Evolutionary conservation across 2,329 filamentous ascomycete genomes (phyloP).

Genomic region (Pseudopithomyces maydicus): DNA sequence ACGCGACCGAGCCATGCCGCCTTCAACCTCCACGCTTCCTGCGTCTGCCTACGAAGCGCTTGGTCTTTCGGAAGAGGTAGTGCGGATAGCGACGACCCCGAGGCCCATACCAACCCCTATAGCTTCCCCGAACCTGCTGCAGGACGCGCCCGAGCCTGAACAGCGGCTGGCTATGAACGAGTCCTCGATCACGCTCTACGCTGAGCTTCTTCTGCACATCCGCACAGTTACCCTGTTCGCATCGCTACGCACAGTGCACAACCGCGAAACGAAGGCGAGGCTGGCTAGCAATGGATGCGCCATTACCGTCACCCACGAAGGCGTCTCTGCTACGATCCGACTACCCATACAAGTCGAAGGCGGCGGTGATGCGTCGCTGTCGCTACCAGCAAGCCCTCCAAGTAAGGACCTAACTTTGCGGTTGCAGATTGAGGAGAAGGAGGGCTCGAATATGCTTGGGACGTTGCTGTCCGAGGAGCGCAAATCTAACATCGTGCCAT

Average conservation of each 20-base stretch:
- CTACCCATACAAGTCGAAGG: conserved; percentile 54
- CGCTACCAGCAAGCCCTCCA: conserved; percentile 53
- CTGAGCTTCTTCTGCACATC: conserved; percentile 65
- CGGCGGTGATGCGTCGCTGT: conserved; percentile 53
- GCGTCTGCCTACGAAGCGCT: conserved; percentile 43
- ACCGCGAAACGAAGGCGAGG: conserved; percentile 49
- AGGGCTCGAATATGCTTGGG: conserved; percentile 35
- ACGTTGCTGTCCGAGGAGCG: conserved; percentile 35
- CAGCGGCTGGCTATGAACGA: conserved; percentile 35
- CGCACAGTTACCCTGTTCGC: conserved; percentile 64
- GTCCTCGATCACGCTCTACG: conserved; percentile 54
- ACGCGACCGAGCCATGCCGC: conserved; percentile 36
- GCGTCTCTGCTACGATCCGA: conserved; percentile 49
- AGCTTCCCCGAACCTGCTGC: conserved; percentile 38
- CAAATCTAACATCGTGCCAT: conserved; percentile 48
- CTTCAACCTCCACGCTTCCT: conserved; percentile 35
- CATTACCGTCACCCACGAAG: conserved; percentile 54
- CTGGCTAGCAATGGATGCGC: conserved; percentile 51
- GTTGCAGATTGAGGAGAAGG: conserved; percentile 55
- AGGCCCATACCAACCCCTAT: conserved; percentile 30
- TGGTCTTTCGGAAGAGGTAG: conserved; percentile 33
- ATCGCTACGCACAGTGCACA: conserved; percentile 53
- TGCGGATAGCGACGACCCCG: conserved; percentile 39
- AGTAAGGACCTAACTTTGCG: conserved; percentile 60
- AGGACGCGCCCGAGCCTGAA: conserved; percentile 27